Base-by-base conservation (phyloP, 1,284 basidiomycete genomes). In the Leccinum proliferum region DNA sequence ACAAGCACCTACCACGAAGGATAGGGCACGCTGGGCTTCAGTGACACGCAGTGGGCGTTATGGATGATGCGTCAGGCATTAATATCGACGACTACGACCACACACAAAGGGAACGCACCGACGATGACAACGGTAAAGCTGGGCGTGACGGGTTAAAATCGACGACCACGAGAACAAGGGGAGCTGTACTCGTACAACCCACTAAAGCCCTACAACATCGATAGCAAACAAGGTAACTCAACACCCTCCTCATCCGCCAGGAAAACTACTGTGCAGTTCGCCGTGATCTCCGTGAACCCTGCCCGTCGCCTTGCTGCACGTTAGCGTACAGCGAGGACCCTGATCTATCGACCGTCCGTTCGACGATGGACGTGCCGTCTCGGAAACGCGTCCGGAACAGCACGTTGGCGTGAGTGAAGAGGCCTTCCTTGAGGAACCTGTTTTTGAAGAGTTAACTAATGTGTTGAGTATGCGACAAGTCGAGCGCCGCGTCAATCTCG, bases 401-500 rank as follows among this genome's bases (percentile, higher is more conserved):
- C 18, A 98, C 96, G 69, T 98, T 99, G 32, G 96, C 97, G 71
- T 99, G 98, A 11, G 93, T 96, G 78, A 99, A 99, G 60, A 97
- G 80, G 3, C 96, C 96, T 72, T 99, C 97, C 77, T 99, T 99
- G 64, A 99, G 81, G 48, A 99, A 99, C n/a, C 97, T 87, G 56
- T 90, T 96, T 57, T 92, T 85, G 85, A 98, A 98, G 15, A 98
- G 85, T 69, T 96, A 94, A 29, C 96, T 96, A 65, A 99, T 98
- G 76, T 98, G 94, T 72, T 97, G 91, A 8, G 96, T 98, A 72
- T 98, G 96, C 57, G 93, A 95, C 25, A 98, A 79, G 78, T 99
- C 96, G 55, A 98, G 85, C 5, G 96, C 96, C 0, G 96, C 94
- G 76, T 98, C 95, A 69, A 99, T 97, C 78, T 99, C 97, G 78